Base-by-base conservation (phyloP, 345 rosid species). In the Hirschfeldia incana region DNA sequence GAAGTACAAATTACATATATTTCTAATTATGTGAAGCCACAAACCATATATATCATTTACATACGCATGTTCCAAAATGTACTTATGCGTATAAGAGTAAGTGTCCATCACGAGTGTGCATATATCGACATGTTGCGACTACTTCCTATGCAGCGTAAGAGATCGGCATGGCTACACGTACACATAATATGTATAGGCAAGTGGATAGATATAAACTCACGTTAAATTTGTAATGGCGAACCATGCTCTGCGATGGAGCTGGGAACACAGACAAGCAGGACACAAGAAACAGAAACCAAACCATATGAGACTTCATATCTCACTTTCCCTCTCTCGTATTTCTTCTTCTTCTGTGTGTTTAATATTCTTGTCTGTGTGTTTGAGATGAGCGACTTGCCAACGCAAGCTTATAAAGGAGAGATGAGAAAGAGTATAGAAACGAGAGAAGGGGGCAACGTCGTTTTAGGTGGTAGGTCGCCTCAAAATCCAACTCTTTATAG, bases 151-250 rank as follows among this genome's bases (percentile, higher is more conserved):
- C 34, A 46, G 6, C 53, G 51, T 64, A 73, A 55, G 4, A 63
- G 28, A 59, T 59, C 8, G 64, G 64, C 8, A 11, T 59, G 33
- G 33, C 15, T 15, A 55, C 28, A 55, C 28, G 26, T 6, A 15
- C 59, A 53, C 60, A 57, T 57, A 55, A 55, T 55, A 16, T 55
- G 60, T 55, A 55, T 57, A n/a, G 49, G 15, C 44, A 46, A 46
- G 63, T 16, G 30, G 8, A 39, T 28, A 77, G 16, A 49, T 6
- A 53, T 32, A 67, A 7, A 85, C 93, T 86, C 83, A 88, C 97
- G 74, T 90, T 72, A 81, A 92, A 92, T 84, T 81, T 88, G 85
- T 92, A 92, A 72, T 87, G 87, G 27, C 92, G 92, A 82, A 91
- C 84, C 37, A 74, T 78, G 82, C 84, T 83, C 21, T 89, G 83